Percentiles rank a stretch among this genome's conserved stretches.
Evolutionary conservation across 208 protist genomes (phyloP).

Genomic region (Acanthamoeba polyphaga): DNA sequence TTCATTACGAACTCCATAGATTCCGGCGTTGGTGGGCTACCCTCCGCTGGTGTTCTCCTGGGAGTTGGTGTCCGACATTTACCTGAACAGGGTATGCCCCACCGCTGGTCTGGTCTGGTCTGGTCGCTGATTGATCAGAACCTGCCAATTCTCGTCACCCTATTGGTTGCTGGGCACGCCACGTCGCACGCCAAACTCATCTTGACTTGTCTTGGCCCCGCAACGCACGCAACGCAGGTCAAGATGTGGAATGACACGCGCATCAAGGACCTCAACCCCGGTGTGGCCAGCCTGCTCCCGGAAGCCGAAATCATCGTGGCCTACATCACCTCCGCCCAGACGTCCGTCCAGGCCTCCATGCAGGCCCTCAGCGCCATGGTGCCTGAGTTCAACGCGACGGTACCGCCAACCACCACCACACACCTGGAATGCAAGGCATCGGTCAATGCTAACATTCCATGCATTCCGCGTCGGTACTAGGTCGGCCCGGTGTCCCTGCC

Average conservation of each 20-base stretch:
- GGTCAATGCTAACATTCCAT: background rate
- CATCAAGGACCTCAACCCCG: background rate
- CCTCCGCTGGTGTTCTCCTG: conserved; percentile 2
- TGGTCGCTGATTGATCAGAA: background rate
- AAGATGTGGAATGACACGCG: background rate
- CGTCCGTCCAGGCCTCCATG: conserved; percentile 22
- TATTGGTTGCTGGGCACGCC: too few relatives aligned
- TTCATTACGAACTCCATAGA: background rate
- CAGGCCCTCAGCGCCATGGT: conserved; percentile 3
- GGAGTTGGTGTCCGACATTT: background rate
- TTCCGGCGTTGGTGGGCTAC: background rate
- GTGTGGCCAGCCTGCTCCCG: background rate
- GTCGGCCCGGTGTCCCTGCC: background rate
- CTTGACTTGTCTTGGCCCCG: too few relatives aligned
- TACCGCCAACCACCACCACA: background rate
- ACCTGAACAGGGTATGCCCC: background rate
- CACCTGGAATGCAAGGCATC: too few relatives aligned
- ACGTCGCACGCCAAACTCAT: too few relatives aligned
- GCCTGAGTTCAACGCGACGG: background rate
- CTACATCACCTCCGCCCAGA: background rate
- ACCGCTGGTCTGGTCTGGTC: background rate
- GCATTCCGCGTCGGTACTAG: background rate
- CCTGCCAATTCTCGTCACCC: too few relatives aligned
- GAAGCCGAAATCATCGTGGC: background rate
- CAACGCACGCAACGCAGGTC: background rate